A percentile compares a stretch with the other conserved stretches of the same genome.
phyloP scores from a whole-genome alignment of 768 basidiomycete genomes.

The Austroboletus eburneus region DNA sequence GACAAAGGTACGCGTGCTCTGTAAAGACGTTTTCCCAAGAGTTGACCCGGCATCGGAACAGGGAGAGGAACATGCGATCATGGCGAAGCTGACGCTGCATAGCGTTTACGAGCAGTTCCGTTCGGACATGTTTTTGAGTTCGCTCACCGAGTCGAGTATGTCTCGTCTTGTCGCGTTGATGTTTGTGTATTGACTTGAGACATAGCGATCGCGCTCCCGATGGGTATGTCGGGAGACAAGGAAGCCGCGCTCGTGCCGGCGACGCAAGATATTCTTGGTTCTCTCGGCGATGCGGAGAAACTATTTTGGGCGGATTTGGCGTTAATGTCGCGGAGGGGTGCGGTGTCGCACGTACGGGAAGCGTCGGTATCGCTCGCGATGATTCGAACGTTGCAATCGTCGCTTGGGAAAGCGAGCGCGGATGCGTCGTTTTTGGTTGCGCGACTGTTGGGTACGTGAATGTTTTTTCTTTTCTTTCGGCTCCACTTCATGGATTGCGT shows the following conservation, averaged over 20 bases:
- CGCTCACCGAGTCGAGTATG: constrained; percentile 87
- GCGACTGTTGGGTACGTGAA: constrained; percentile 53
- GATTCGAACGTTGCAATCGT: constrained; percentile 73
- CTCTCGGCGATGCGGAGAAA: constrained; percentile 65
- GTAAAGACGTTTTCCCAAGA: not conserved
- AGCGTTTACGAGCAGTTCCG: constrained; percentile 75
- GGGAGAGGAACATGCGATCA: constrained; percentile 71
- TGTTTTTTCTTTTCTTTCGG: not conserved
- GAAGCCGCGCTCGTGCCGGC: constrained; percentile 38
- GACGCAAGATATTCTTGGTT: constrained; percentile 52
- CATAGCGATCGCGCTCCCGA: constrained; percentile 77
- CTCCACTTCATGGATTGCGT: not conserved
- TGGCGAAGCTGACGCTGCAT: constrained; percentile 76
- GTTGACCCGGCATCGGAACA: constrained; percentile 25
- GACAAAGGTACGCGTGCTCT: constrained; percentile 46
- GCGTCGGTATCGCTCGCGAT: constrained; percentile 66
- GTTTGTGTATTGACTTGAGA: constrained; percentile 6
- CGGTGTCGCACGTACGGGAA: constrained; percentile 69
- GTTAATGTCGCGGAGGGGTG: constrained; percentile 53
- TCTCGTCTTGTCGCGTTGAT: constrained; percentile 7
- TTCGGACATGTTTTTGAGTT: constrained; percentile 85
- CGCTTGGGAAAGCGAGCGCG: constrained; percentile 58
- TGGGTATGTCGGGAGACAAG: constrained; percentile 60
- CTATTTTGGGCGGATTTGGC: constrained; percentile 64
- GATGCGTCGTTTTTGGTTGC: constrained; percentile 54